Evolutionary conservation across 1,139 yeast genomes (phyloP).

Genomic region (Blastobotrys ciferrii): DNA sequence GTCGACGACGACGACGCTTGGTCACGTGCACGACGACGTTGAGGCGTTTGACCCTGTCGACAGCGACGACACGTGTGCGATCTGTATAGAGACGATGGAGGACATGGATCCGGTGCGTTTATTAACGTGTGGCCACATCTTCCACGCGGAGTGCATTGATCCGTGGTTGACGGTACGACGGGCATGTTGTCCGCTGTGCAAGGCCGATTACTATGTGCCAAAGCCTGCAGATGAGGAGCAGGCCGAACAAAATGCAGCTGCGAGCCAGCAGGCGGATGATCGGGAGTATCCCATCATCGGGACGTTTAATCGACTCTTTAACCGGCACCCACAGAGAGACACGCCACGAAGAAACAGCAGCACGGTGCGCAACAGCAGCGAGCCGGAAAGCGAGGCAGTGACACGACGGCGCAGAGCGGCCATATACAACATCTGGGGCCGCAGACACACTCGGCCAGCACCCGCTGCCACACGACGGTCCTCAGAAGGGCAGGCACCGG

Average conservation of each 20-base stretch:
- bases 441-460: slow-evolving; percentile 6
- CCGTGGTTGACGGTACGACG: slow-evolving; percentile 77
- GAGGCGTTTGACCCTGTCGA: slow-evolving; percentile 23
- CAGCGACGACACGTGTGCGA: slow-evolving; percentile 64
- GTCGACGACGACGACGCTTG: too few species aligned
- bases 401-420: slow-evolving; percentile 14
- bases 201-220: slow-evolving; percentile 42
- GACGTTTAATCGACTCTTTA: background rate
- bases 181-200: slow-evolving; percentile 86
- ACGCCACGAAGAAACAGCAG: too few species aligned
- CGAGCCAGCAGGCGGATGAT: background rate
- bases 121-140: slow-evolving; percentile 78
- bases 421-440: slow-evolving; percentile 16
- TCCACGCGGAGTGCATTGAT: slow-evolving; percentile 75
- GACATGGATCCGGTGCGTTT: slow-evolving; percentile 68
- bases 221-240: slow-evolving; percentile 24
- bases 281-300: background rate
- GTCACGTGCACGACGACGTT: slow-evolving; percentile 13
- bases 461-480: background rate
- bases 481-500: background rate
- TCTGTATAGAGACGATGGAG: slow-evolving; percentile 67
- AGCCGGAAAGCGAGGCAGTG: slow-evolving; percentile 13
- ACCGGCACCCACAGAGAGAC: background rate
- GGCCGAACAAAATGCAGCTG: slow-evolving; percentile 1
- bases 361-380: background rate